Base-by-base conservation (phyloP, 176 grass and related monocot species). In the Stipa capillata region DNA sequence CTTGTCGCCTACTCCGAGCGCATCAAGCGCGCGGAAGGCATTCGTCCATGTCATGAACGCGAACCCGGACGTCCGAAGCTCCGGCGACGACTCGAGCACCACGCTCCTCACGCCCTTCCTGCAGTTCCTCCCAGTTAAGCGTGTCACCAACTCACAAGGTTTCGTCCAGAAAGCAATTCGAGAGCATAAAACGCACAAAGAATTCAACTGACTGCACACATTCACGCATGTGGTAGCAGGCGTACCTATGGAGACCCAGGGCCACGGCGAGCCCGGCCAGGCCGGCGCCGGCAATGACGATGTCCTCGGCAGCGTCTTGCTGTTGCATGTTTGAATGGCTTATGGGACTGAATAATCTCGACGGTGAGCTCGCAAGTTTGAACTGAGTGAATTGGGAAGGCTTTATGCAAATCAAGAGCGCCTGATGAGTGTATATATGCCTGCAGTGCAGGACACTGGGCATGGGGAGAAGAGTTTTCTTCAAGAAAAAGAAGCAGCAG, bases 251-350 rank as follows among this genome's bases (percentile, higher is more conserved):
- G 3, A 93, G 74, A 18, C 88, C 85, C 3, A 80, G 69, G 66
- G 70, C 35, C 82, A 79, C 24, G 27, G 87, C 85, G 17, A 90
- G 82, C 20, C 91, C 90, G 2, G 79, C 83, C 1, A 89, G 7
- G 0, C 87, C 91, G 15, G 87, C 88, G 65, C 91, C 91, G 14
- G 78, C 78, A 29, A 93, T 73, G 25, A 93, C 84, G 65, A 93
- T 76, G 31, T 77, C 85, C 76, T 87, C 80, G 37, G 42, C 61
- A n/a, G n/a, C 43, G 27, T 76, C 83, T 8, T 33, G 24, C 39
- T 4, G 10, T 5, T 43, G 49, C 78, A 69, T 69, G 17, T 1
- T 68, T 11, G 74, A 45, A 27, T 47, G 24, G 41, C 24, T 40
- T 32, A 8, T 2, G n/a, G 1, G 27, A 31, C 56, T 40, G 27